A percentile compares a stretch with the other conserved stretches of the same genome.
Evolutionary conservation across 768 basidiomycete species (phyloP).

Genomic region (Panellus pusillus): DNA sequence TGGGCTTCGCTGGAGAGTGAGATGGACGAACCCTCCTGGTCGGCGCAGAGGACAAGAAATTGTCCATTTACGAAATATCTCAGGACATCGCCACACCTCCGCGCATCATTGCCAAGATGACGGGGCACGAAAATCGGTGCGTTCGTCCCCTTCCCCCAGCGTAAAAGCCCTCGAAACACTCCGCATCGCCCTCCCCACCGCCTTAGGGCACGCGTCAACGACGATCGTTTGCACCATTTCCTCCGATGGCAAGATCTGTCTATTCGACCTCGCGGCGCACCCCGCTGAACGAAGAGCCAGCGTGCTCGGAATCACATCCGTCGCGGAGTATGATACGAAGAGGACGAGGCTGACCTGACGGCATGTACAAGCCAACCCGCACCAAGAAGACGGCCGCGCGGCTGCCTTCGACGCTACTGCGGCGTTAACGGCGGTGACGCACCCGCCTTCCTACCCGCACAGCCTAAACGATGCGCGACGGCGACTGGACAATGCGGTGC

Average conservation of each 20-base stretch:
- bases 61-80: conserved; percentile 71
- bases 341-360: conserved; percentile 87
- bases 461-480: too few relatives aligned
- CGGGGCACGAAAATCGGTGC: conserved; percentile 87
- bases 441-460: too few relatives aligned
- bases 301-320: conserved; percentile 47
- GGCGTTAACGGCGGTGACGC: too few relatives aligned
- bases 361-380: too few relatives aligned
- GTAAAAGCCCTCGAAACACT: conserved; percentile 81
- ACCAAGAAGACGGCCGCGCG: too few relatives aligned
- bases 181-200: conserved; percentile 53
- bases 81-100: conserved; percentile 47
- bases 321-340: conserved; percentile 77
- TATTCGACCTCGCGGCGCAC: conserved; percentile 68
- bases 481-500: too few relatives aligned
- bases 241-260: conserved; percentile 83
- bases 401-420: too few relatives aligned
- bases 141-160: conserved; percentile 41
- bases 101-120: conserved; percentile 64
- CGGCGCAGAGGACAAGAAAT: conserved; percentile 87
- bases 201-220: conserved; percentile 41
- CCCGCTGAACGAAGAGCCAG: conserved; percentile 29
- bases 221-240: conserved; percentile 77
- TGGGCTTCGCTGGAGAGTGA: too few relatives aligned
- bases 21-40: conserved; percentile 50